Percentiles rank a stretch among this genome's conserved stretches.
phyloP scores from a whole-genome alignment of 1,284 basidiomycete species.

The Fomitopsis betulina region DNA sequence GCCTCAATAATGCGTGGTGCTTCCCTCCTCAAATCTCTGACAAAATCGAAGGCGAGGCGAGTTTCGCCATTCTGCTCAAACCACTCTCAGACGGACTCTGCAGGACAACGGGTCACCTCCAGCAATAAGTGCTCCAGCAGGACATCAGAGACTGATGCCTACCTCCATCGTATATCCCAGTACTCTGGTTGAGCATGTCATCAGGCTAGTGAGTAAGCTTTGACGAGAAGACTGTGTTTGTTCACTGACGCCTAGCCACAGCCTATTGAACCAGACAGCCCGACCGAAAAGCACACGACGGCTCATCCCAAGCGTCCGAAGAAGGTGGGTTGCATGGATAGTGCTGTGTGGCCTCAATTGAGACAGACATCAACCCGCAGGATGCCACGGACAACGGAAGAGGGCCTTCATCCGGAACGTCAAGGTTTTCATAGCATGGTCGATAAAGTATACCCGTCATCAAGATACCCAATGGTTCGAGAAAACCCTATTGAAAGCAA shows the following conservation, averaged over 20 bases:
- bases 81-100: neutral
- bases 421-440: too few relatives aligned
- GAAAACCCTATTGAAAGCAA: too few relatives aligned
- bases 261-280: neutral
- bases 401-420: too few relatives aligned
- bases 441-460: too few relatives aligned
- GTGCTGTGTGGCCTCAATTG: neutral
- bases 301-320: neutral
- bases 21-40: neutral
- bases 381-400: too few relatives aligned
- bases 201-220: neutral
- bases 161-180: neutral
- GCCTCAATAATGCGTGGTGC: neutral
- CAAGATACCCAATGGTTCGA: too few relatives aligned
- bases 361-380: too few relatives aligned
- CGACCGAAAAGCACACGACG: neutral
- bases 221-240: neutral
- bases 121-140: neutral
- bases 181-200: slow-evolving; percentile 3
- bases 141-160: neutral
- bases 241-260: neutral
- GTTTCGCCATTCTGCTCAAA: neutral
- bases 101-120: neutral
- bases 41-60: neutral
- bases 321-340: neutral